Conservation (phyloP, 1,284 basidiomycete species). For the Cutaneotrichosporon mucoides region DNA sequence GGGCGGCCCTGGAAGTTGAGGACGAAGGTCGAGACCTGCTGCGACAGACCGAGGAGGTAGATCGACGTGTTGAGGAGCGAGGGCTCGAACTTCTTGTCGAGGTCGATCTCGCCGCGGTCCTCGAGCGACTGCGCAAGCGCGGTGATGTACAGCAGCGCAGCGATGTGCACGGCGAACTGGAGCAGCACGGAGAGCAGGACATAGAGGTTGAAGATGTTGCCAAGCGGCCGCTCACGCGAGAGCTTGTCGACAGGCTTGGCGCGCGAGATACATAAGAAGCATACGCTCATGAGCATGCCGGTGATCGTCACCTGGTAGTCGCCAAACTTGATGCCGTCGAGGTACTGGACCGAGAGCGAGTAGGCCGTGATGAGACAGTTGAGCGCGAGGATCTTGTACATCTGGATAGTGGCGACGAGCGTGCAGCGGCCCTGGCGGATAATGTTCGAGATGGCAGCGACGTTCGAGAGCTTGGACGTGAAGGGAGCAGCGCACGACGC, state of each 20-base stretch:
- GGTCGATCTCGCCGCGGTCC: constrained; percentile 72
- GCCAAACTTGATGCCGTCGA: constrained; percentile 96
- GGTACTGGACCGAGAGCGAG: constrained; percentile 88
- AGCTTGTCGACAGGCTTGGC: constrained; percentile 95
- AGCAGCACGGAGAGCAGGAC: constrained; percentile 82
- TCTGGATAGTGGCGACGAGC: constrained; percentile 92
- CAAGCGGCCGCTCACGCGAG: constrained; percentile 80
- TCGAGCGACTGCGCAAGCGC: constrained; percentile 70
- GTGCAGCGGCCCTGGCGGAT: constrained; percentile 95
- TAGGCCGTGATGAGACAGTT: constrained; percentile 96
- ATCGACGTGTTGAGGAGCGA: constrained; percentile 90
- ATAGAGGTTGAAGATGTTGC: constrained; percentile 94
- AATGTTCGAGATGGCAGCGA: constrained; percentile 87
- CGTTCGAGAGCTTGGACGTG: constrained; percentile 90
- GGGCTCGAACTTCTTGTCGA: constrained; percentile 92
- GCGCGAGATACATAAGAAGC: constrained; percentile 92
- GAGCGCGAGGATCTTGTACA: constrained; percentile 96
- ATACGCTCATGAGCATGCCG: constrained; percentile 94
- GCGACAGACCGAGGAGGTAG: constrained; percentile 85
- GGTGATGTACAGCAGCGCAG: constrained; percentile 84
- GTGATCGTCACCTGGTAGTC: constrained; percentile 92
- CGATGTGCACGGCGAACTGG: constrained; percentile 89
- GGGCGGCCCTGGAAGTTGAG: constrained; percentile 97
- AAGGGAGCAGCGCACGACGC: constrained; percentile 95
- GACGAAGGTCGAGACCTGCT: constrained; percentile 93